A percentile compares a stretch with the other conserved stretches of the same genome.
Evolutionary conservation across 306 rosid genomes (phyloP).

Genomic region (Malus orientalis): DNA sequence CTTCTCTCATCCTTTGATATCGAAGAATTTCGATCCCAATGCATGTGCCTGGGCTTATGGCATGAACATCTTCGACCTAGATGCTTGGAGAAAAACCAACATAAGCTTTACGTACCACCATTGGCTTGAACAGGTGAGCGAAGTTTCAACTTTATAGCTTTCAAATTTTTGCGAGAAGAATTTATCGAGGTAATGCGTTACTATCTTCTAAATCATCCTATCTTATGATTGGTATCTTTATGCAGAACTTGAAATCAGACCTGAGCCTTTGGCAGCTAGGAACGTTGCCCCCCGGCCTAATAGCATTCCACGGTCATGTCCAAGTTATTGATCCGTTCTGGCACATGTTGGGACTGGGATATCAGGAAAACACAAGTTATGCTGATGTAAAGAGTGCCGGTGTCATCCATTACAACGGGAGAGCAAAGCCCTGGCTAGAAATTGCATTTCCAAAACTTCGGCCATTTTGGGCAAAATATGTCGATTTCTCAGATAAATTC

Average conservation of each 20-base stretch:
- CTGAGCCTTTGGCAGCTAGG: constrained; percentile 98
- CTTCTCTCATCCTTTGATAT: constrained; percentile 90
- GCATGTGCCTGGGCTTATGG: constrained; percentile 99
- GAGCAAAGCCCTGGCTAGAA: constrained; percentile 99
- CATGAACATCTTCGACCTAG: constrained; percentile 93
- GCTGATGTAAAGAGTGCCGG: constrained; percentile 69
- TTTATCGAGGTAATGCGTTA: not conserved
- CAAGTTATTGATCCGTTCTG: constrained; percentile 82
- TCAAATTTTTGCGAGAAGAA: not conserved
- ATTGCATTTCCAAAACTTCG: constrained; percentile 77
- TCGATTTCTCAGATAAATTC: constrained; percentile 84
- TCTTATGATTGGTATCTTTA: not conserved
- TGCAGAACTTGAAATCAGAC: constrained; percentile 94
- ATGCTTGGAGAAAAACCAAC: constrained; percentile 96
- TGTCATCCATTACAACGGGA: constrained; percentile 89
- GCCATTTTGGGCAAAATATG: constrained; percentile 72
- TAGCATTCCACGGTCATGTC: constrained; percentile 94
- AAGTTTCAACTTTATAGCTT: not conserved
- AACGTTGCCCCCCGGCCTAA: constrained; percentile 95
- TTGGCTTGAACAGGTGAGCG: constrained; percentile 76
- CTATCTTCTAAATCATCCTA: not conserved
- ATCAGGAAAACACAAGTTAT: constrained; percentile 78
- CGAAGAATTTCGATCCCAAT: constrained; percentile 47
- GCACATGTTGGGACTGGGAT: constrained; percentile 98
- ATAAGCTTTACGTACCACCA: constrained; percentile 77